phyloP scores from a whole-genome alignment of 768 basidiomycete species.

The Imleria badia region DNA sequence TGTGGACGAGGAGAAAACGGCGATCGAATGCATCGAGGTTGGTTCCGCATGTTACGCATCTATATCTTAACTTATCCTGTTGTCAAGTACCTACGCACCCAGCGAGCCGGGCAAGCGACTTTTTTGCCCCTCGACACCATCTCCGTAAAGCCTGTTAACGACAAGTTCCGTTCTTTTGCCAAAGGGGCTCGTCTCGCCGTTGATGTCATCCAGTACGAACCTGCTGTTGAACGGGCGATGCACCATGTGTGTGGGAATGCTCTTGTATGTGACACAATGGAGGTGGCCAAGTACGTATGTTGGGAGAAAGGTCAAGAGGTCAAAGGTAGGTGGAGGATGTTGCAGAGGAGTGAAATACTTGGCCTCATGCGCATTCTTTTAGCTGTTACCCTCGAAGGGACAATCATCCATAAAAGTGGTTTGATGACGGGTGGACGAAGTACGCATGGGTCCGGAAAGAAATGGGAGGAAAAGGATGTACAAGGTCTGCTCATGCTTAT shows the following conservation, averaged over 20 bases:
- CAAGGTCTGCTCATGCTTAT: constrained; percentile 52
- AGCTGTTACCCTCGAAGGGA: constrained; percentile 97
- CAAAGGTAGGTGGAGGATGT: constrained; percentile 75
- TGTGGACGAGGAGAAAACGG: constrained; percentile 95
- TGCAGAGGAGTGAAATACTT: not conserved
- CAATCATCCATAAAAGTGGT: constrained; percentile 96
- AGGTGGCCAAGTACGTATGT: constrained; percentile 84
- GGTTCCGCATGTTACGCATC: constrained; percentile 9
- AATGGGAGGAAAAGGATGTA: constrained; percentile 94
- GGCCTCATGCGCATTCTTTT: not conserved
- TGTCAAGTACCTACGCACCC: constrained; percentile 88
- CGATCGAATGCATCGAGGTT: constrained; percentile 96
- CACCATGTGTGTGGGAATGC: constrained; percentile 96
- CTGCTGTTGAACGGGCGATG: constrained; percentile 89
- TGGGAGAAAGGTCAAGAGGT: constrained; percentile 96
- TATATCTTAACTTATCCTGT: not conserved
- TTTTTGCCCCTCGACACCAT: constrained; percentile 99
- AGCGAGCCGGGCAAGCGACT: constrained; percentile 93
- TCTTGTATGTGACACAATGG: constrained; percentile 94
- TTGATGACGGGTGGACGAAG: constrained; percentile 94
- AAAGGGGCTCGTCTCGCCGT: constrained; percentile 85
- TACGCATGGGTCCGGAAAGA: constrained; percentile 70
- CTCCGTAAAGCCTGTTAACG: constrained; percentile 89
- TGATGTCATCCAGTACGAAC: constrained; percentile 80
- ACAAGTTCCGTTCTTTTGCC: constrained; percentile 90